Base-by-base conservation (phyloP, 2,329 filamentous ascomycete species). In the Trichoderma gracile region DNA sequence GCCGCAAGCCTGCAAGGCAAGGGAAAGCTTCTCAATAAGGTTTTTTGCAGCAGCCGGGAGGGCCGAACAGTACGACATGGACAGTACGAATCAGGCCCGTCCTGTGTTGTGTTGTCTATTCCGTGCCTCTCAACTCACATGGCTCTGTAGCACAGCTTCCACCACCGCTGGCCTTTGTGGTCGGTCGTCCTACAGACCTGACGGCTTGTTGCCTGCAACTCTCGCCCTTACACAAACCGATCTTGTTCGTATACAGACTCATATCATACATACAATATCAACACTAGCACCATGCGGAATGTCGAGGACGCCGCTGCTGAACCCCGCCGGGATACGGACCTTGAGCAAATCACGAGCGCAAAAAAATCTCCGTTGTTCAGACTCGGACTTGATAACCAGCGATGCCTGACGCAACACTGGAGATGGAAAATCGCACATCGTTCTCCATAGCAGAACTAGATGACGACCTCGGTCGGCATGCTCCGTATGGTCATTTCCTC, bases 31-130 rank as follows among this genome's bases (percentile, higher is more conserved):
- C 60, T 21, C 43, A 49, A 46, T 56, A 56, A 56, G 52, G 50
- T 56, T 47, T 55, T 40, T 46, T 45, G 17, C 52, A 42, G 50
- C 42, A 56, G 33, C 43, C 60, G 60, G 60, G 46, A 63, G 46
- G 52, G 14, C 60, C 60, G 60, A 54, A 54, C 47, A 33, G 15
- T 33, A 40, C 23, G 10, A 38, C 33, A 38, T 14, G 33, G 2
- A 12, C 33, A 14, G 33, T 38, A 38, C 33, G 33, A 27, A 19
- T 12, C 47, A 43, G 30, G 33, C 57, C 57, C 43, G 43, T 60
- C 33, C 15, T 7, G 38, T 52, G 21, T 12, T 38, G 33, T 38
- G 33, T 38, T 52, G 21, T 60, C 12, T 46, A 46, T 30, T 30
- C 45, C 19, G 38, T 60, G 57, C 56, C 21, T 42, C 45, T 40